phyloP scores from a whole-genome alignment of 2,329 filamentous ascomycete species.

The Fusarium domesticum region DNA sequence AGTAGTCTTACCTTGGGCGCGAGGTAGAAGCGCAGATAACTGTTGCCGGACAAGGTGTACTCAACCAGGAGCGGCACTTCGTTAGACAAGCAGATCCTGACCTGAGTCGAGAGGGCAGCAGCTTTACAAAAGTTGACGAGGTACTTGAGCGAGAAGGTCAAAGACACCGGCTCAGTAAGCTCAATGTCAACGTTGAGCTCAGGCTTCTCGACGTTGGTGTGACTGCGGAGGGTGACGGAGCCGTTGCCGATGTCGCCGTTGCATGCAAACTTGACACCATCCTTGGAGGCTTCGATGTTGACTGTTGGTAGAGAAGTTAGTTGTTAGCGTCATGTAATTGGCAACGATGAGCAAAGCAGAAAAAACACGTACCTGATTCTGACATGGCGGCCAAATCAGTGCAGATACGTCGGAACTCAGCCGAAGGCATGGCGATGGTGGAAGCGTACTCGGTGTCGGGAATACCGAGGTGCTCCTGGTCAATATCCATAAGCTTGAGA shows the following conservation, averaged over 20 bases:
- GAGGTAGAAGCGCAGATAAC: conserved; percentile 94
- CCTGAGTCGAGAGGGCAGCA: conserved; percentile 72
- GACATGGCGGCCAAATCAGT: conserved; percentile 88
- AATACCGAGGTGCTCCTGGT: conserved; percentile 98
- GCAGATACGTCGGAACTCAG: conserved; percentile 93
- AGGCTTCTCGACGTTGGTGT: conserved; percentile 86
- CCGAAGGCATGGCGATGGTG: conserved; percentile 81
- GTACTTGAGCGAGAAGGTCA: conserved; percentile 99
- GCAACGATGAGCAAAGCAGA: no score
- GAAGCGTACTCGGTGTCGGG: conserved; percentile 98
- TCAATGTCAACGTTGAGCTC: conserved; percentile 83
- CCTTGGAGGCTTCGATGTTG: conserved; percentile 92
- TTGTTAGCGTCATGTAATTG: conserved; percentile 2
- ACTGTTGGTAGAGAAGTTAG: conserved; percentile 56
- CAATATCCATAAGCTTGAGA: conserved; percentile 99
- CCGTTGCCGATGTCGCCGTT: conserved; percentile 95
- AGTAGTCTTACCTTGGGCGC: conserved; percentile 92
- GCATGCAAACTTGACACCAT: conserved; percentile 93
- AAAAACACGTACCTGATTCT: conserved; percentile 73
- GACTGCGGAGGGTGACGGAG: conserved; percentile 84
- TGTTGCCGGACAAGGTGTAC: conserved; percentile 76
- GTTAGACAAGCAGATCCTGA: conserved; percentile 91
- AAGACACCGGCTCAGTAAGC: conserved; percentile 84
- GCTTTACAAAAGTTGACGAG: conserved; percentile 99
- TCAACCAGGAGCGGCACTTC: conserved; percentile 96